Percentiles rank a stretch among this genome's conserved stretches.
Conservation (phyloP, 805 yeast species). For the Kuraishia capsulata region DNA sequence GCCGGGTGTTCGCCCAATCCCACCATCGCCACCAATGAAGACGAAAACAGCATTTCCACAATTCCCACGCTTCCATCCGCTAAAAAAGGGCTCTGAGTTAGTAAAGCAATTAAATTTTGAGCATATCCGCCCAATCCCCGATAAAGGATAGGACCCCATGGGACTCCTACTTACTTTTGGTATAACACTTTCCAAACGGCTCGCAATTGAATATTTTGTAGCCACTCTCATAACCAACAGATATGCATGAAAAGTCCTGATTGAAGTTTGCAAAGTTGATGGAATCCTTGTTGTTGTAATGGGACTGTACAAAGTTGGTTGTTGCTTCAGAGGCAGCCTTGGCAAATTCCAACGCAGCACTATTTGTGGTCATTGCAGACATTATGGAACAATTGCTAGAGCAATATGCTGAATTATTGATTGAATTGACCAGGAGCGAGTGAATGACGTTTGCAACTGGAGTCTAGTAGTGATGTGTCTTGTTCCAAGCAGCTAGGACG, state of each 20-base stretch:
- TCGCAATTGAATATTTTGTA: slow-evolving; percentile 78
- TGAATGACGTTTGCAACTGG: too few relatives aligned
- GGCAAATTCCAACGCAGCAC: slow-evolving; percentile 3
- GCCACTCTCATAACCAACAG: slow-evolving; percentile 58
- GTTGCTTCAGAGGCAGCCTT: slow-evolving; percentile 7
- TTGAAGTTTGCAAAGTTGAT: slow-evolving; percentile 62
- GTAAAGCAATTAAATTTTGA: not conserved
- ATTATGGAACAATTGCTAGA: too few relatives aligned
- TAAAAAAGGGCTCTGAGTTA: not conserved
- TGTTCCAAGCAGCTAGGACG: too few relatives aligned
- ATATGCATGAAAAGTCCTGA: slow-evolving; percentile 78
- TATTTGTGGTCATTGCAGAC: slow-evolving; percentile 5
- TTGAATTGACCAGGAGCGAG: too few relatives aligned
- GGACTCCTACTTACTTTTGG: slow-evolving; percentile 14
- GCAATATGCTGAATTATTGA: too few relatives aligned
- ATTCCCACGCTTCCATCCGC: slow-evolving; percentile 57
- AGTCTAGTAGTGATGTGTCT: too few relatives aligned
- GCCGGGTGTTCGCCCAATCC: slow-evolving; percentile 71
- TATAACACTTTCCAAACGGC: slow-evolving; percentile 68
- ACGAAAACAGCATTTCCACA: slow-evolving; percentile 85
- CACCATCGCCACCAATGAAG: slow-evolving; percentile 78
- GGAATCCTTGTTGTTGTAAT: slow-evolving; percentile 8
- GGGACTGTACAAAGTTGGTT: slow-evolving; percentile 5
- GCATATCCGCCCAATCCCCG: not conserved
- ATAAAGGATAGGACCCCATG: not conserved